A percentile compares a stretch with the other conserved stretches of the same genome.
Conservation (phyloP, 75 land plant genomes). For the Sequoiadendron giganteum region DNA sequence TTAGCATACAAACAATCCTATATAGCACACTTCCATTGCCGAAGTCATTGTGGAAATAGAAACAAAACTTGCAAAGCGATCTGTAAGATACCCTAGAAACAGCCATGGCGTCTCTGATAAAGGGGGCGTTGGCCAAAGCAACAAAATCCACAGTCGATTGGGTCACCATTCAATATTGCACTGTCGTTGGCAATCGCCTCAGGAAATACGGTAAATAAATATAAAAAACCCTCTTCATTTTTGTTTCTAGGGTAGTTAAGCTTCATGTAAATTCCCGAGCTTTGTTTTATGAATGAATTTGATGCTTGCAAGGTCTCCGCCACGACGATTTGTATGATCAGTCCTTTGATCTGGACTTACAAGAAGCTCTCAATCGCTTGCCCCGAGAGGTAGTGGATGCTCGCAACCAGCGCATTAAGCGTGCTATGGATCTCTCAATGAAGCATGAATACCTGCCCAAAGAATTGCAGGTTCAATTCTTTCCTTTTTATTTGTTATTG, state of each 20-base stretch:
- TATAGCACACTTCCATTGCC: no score
- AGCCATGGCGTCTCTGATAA: slow-evolving; percentile 17
- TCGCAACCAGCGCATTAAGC: slow-evolving; percentile 89
- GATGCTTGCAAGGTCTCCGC: slow-evolving; percentile 51
- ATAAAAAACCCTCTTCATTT: neutral
- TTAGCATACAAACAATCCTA: no score
- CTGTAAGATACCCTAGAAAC: neutral
- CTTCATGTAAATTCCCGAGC: neutral
- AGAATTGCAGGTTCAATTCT: slow-evolving; percentile 64
- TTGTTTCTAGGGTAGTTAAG: neutral
- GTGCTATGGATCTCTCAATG: slow-evolving; percentile 92
- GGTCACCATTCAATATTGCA: slow-evolving; percentile 44
- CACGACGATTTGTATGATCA: slow-evolving; percentile 91
- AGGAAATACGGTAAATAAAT: slow-evolving; percentile 45
- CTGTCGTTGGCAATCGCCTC: slow-evolving; percentile 42
- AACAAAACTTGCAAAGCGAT: neutral
- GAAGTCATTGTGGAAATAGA: no score
- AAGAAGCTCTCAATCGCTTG: slow-evolving; percentile 78
- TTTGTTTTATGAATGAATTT: neutral
- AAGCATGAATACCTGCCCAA: slow-evolving; percentile 83
- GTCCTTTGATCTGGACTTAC: slow-evolving; percentile 67
- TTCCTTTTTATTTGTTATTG: neutral
- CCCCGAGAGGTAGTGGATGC: slow-evolving; percentile 80
- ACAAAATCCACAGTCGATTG: slow-evolving; percentile 29
- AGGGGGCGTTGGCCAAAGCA: slow-evolving; percentile 9